Evolutionary conservation across 2,329 filamentous ascomycete genomes (phyloP).

Genomic region (Botrytis elliptica): DNA sequence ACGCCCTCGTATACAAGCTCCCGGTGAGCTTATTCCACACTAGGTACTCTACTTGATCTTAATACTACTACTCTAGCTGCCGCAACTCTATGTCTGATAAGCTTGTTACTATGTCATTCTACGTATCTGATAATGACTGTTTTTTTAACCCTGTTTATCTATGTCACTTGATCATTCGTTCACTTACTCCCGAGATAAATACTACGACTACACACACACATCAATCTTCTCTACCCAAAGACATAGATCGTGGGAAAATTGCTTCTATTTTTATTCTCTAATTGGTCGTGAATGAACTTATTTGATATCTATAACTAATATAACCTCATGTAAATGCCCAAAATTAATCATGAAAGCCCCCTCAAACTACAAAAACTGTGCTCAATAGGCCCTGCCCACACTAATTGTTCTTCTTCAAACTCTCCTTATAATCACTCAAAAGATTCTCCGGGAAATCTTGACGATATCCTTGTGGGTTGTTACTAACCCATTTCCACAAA

Average conservation of each 20-base stretch:
- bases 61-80: not conserved
- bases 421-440: slow-evolving; percentile 59
- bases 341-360: slow-evolving; percentile 8
- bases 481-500: slow-evolving; percentile 94
- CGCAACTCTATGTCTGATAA: not conserved
- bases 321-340: slow-evolving; percentile 15
- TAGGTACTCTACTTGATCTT: not conserved
- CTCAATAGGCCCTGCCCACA: not conserved
- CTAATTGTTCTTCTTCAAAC: slow-evolving; percentile 13
- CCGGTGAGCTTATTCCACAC: not conserved
- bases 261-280: slow-evolving; percentile 7
- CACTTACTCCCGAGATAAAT: not conserved
- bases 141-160: not conserved
- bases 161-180: not conserved
- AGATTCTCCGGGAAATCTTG: slow-evolving; percentile 86
- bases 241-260: not conserved
- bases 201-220: not conserved
- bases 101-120: not conserved
- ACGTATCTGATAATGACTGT: not conserved
- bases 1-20: not conserved
- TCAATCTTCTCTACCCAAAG: not conserved
- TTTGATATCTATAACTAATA: slow-evolving; percentile 15
- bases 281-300: not conserved
- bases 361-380: not conserved
- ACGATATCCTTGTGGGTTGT: slow-evolving; percentile 93